A percentile compares a stretch with the other conserved stretches of the same genome.
These are phyloP conservation scores for Xylariaceae sp. DNA, from an alignment of 2,329 filamentous ascomycete genomes.

Conservation along the genomic window DNA sequence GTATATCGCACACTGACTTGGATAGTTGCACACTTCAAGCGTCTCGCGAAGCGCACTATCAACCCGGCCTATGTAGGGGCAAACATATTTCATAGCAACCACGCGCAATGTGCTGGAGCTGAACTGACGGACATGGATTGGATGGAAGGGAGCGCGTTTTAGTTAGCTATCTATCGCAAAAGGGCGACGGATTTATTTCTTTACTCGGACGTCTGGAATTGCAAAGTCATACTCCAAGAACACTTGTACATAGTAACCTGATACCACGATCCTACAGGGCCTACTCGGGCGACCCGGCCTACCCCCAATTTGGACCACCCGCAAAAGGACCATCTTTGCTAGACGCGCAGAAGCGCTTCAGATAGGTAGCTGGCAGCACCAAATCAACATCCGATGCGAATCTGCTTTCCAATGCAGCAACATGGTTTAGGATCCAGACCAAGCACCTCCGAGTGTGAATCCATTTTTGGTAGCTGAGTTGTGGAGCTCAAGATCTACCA, in stretches of 20 bases:
- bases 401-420: background rate
- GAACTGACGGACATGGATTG: conserved; percentile 12
- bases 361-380: conserved; percentile 11
- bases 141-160: conserved; percentile 18
- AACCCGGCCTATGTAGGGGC: conserved; percentile 12
- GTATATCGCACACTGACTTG: conserved; percentile 14
- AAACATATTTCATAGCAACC: conserved; percentile 13
- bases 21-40: conserved; percentile 20
- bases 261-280: conserved; percentile 24
- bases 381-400: conserved; percentile 5
- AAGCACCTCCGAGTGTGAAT: background rate
- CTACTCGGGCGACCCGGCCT: conserved; percentile 16
- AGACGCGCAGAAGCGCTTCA: conserved; percentile 11
- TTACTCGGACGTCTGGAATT: conserved; percentile 17
- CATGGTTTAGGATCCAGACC: background rate
- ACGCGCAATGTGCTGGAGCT: conserved; percentile 9
- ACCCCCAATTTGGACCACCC: conserved; percentile 7
- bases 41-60: conserved; percentile 11
- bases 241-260: conserved; percentile 31
- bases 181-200: conserved; percentile 17
- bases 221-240: conserved; percentile 12
- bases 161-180: conserved; percentile 13
- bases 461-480: background rate
- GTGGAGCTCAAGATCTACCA: too few species aligned
- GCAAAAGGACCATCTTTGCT: conserved; percentile 11